Evolutionary conservation across 2,329 filamentous ascomycete species (phyloP), one percentile per base, ranked within the genome.

Genomic region (Bretziella fagacearum): DNA sequence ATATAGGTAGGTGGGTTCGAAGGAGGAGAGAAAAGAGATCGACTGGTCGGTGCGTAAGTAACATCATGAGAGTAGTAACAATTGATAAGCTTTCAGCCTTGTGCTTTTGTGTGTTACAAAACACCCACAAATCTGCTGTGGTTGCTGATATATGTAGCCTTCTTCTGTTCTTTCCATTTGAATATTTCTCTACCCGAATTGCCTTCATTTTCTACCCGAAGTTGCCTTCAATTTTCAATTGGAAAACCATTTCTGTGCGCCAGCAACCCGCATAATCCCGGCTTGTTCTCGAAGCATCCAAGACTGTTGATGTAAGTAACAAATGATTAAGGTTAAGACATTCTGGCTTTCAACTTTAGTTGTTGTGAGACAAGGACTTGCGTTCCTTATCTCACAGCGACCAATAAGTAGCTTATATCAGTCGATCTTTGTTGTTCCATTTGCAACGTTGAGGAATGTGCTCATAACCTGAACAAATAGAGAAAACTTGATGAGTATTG

Each of bases 321-420:
- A 6, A 35, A 25, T 13, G 17, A 20, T 40, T 42, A 42, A 42
- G 39, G 39, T 42, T 42, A 42, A 42, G 18, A 42, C 23, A 42
- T n/a, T 40, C n/a, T 10, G 10, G 17, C 15, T 40, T 40, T 25
- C n/a, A 20, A 13, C 13, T 29, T 15, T 33, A n/a, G 13, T 6
- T 5, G 5, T 33, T n/a, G n/a, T n/a, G n/a, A n/a, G n/a, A n/a
- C n/a, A n/a, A n/a, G 30, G 30, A 33, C 30, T 4, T 33, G 30
- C 30, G 13, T 33, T 33, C 30, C n/a, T n/a, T n/a, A n/a, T n/a
- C n/a, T n/a, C n/a, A n/a, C 13, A 33, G 30, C 17, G 17, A 33
- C 30, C 30, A 33, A 33, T 33, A 33, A n/a, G 27, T 13, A 10
- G 13, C 17, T 33, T 10, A 13, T 29, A 10, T 6, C 11, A 33